Evolutionary conservation across 2,329 filamentous ascomycete genomes (phyloP).

Genomic region (Aphanocladium album): DNA sequence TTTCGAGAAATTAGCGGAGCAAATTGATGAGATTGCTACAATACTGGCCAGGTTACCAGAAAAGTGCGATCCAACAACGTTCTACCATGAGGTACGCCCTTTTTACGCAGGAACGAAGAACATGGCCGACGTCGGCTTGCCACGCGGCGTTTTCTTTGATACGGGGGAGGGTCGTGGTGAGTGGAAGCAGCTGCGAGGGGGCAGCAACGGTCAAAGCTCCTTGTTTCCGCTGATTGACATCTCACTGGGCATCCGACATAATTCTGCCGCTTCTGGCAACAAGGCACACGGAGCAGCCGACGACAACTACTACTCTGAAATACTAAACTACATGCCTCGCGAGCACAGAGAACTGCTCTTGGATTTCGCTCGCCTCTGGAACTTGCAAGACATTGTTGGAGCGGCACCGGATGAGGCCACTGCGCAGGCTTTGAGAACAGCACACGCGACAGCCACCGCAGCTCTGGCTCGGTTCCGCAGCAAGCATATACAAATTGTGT

Average conservation of each 20-base stretch:
- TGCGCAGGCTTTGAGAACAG: constrained; percentile 36
- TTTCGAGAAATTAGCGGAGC: constrained; percentile 59
- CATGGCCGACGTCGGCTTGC: constrained; percentile 79
- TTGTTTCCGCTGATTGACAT: constrained; percentile 49
- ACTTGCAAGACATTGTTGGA: constrained; percentile 73
- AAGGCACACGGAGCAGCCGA: constrained; percentile 22
- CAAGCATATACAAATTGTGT: constrained; percentile 85
- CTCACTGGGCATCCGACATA: constrained; percentile 59
- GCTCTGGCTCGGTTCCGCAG: constrained; percentile 74
- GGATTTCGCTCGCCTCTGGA: constrained; percentile 33
- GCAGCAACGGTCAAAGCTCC: constrained; percentile 89
- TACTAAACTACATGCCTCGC: constrained; percentile 80
- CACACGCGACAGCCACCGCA: constrained; percentile 67
- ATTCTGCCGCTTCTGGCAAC: constrained; percentile 30
- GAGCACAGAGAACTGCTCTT: background rate
- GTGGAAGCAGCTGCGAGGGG: constrained; percentile 80
- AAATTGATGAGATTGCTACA: constrained; percentile 61
- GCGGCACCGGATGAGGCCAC: constrained; percentile 50
- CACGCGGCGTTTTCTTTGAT: constrained; percentile 79
- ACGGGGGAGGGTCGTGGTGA: constrained; percentile 59
- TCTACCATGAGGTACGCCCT: constrained; percentile 83
- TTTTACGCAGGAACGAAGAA: constrained; percentile 89
- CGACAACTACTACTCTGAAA: constrained; percentile 51
- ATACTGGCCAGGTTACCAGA: constrained; percentile 83
- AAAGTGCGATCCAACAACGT: constrained; percentile 75